Percentiles rank a stretch among this genome's conserved stretches.
Evolutionary conservation across 257 asterid genomes (phyloP).

Genomic region (Nicotiana knightiana): DNA sequence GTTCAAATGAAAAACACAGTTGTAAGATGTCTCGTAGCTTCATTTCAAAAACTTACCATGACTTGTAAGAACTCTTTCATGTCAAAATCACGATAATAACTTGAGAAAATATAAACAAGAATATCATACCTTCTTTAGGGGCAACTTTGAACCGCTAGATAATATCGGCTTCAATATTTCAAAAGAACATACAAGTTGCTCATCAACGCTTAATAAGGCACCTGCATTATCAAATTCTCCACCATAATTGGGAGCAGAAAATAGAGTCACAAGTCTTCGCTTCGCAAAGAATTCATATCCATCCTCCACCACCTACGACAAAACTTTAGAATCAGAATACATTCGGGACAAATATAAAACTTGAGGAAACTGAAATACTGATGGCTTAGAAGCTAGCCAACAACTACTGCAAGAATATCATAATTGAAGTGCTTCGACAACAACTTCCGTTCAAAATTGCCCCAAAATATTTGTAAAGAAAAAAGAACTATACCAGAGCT

Average conservation of each 20-base stretch:
- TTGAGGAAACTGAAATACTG: neutral
- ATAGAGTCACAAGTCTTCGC: conserved; percentile 53
- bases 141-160: conserved; percentile 31
- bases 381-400: neutral
- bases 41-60: neutral
- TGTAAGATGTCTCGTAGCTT: neutral
- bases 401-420: neutral
- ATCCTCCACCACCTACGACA: conserved; percentile 71
- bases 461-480: neutral
- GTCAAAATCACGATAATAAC: neutral
- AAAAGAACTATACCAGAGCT: neutral
- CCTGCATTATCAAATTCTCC: conserved; percentile 67
- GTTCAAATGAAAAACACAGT: conserved; percentile 7
- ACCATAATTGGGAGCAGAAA: conserved; percentile 64
- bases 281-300: conserved; percentile 84
- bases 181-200: conserved; percentile 49
- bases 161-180: conserved; percentile 49
- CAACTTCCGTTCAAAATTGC: neutral
- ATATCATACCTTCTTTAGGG: conserved; percentile 47
- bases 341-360: neutral
- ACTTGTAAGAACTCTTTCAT: neutral
- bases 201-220: conserved; percentile 52
- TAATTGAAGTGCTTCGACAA: neutral
- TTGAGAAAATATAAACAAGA: neutral
- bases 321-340: neutral